phyloP scores from a whole-genome alignment of 805 yeast genomes.

The Nakazawaea siamensis region DNA sequence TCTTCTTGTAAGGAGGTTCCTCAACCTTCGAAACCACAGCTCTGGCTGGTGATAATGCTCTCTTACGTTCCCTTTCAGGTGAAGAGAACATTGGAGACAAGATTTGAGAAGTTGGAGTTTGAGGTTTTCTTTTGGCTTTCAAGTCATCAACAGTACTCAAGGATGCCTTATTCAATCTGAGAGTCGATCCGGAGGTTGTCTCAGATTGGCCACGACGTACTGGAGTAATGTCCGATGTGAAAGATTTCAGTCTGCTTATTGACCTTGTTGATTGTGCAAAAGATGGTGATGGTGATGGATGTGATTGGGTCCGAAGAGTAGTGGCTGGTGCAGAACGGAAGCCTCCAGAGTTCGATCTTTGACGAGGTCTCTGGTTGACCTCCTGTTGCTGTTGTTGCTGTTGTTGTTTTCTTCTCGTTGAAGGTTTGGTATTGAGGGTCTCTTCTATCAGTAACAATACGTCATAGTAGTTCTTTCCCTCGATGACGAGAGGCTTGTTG shows the following conservation, averaged over 20 bases:
- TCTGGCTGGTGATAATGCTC: slow-evolving; percentile 7
- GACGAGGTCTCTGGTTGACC: slow-evolving; percentile 1
- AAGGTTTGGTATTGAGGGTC: slow-evolving; percentile 14
- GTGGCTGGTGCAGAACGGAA: slow-evolving; percentile 6
- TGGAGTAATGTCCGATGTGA: slow-evolving; percentile 9
- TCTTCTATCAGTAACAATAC: slow-evolving; percentile 26
- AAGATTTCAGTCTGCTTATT: neutral
- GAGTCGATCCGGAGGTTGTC: neutral
- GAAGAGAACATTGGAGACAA: slow-evolving; percentile 1
- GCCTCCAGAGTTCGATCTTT: slow-evolving; percentile 2
- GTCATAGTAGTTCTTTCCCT: slow-evolving; percentile 41
- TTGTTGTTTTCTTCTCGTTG: slow-evolving; percentile 15
- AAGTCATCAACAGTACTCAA: slow-evolving; percentile 2
- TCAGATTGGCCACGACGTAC: slow-evolving; percentile 6
- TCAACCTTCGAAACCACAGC: slow-evolving; percentile 3
- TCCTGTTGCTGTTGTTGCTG: slow-evolving; percentile 1
- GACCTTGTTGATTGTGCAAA: neutral
- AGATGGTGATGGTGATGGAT: slow-evolving; percentile 7
- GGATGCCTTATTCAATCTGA: slow-evolving; percentile 8
- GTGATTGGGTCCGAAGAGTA: neutral
- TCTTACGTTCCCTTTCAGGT: slow-evolving; percentile 1
- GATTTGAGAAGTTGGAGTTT: slow-evolving; percentile 5
- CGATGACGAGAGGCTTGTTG: slow-evolving; percentile 30
- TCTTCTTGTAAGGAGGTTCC: slow-evolving; percentile 4
- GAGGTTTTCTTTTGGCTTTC: slow-evolving; percentile 2